Evolutionary conservation across 108 stramenopile species (phyloP), one percentile per base, ranked within the genome.

Genomic region (Craspedostauros australis): DNA sequence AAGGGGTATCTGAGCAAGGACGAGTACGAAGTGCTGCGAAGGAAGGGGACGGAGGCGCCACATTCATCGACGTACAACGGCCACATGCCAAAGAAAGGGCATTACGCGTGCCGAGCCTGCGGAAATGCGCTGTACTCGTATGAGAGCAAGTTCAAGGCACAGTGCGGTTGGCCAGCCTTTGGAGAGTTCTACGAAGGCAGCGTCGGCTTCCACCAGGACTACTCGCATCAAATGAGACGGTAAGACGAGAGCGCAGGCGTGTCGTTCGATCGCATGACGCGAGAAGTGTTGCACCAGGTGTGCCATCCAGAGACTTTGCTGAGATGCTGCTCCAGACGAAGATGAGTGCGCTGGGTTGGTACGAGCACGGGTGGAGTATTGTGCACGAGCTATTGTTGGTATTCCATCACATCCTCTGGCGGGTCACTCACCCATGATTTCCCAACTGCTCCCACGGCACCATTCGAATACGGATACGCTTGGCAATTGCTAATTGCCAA

Each of bases 91-190:
- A 46, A 27, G 20, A 18, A 11, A 23, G 64, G 64, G 16, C 64
- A 64, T 20, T 64, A 56, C 23, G 55, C 54, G 31, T 64, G 64
- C 47, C 55, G 56, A 31, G 64, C 54, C 23, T 64, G 64, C 42
- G 64, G 64, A 11, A 64, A 64, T 16, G 39, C 54, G 0, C 54
- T 64, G 4, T 64, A 64, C 23, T 64, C 64, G 8, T 30, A 56
- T 43, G 40, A 48, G 3, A 32, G 54, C 9, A 64, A 64, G 43
- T 49, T 64, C 16, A 42, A 64, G 6, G 29, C 20, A 3, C 47
- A 48, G 3, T 47, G 56, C 34, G 64, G 64, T 2, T 64, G 64
- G 64, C 64, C 64, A 25, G 64, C 64, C 15, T 64, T 64, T 49
- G 64, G 64, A 0, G 64, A 54, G 8, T 64, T 54, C 50, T 30